Conservation (phyloP, 75 land plant species). For the Cryptomeria japonica region DNA sequence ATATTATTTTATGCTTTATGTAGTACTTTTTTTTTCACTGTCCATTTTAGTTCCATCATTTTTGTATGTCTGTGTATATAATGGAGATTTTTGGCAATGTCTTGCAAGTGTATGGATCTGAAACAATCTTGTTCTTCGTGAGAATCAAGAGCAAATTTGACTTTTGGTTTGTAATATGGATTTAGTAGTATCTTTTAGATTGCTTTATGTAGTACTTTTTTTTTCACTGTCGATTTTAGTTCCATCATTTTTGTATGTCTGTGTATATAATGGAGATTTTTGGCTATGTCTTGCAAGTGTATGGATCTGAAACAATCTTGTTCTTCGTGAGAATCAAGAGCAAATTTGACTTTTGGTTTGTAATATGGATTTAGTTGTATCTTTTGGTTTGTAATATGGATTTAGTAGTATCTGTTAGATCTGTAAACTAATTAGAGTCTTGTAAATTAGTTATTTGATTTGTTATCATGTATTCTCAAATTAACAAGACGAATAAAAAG, state of each 20-base stretch:
- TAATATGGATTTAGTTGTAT: too few species aligned
- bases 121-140: not conserved
- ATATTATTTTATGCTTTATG: not conserved
- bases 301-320: not conserved
- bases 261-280: not conserved
- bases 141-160: not conserved
- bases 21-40: not conserved
- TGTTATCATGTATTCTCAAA: not conserved
- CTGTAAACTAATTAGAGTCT: not conserved
- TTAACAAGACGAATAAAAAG: not conserved
- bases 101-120: not conserved
- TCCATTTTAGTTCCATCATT: not conserved
- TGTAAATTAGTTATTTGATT: not conserved
- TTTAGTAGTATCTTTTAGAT: too few species aligned
- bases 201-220: not conserved
- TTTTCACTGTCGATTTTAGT: not conserved
- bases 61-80: not conserved
- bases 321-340: not conserved
- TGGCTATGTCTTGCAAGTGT: not conserved
- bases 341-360: not conserved
- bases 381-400: not conserved
- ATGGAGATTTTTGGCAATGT: not conserved
- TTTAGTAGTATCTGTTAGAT: not conserved
- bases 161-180: too few species aligned
- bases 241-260: too few species aligned